Evolutionary conservation across 1,284 basidiomycete genomes (phyloP).

Genomic region (Puccinia polysora): DNA sequence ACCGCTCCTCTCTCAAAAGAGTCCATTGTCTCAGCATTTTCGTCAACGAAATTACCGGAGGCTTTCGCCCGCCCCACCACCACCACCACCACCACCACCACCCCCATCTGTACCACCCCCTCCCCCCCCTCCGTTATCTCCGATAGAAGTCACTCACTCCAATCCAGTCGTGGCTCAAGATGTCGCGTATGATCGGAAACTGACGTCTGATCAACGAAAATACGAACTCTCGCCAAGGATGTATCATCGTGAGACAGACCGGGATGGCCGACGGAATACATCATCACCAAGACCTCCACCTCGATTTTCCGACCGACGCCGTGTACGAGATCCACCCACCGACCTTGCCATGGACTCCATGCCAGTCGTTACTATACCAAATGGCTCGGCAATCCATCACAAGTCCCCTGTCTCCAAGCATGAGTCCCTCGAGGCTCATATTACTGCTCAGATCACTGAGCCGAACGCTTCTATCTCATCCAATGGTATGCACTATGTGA

Average conservation of each 20-base stretch:
- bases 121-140: not conserved
- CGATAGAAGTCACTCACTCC: not conserved
- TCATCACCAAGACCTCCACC: not conserved
- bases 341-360: not conserved
- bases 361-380: not conserved
- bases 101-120: not conserved
- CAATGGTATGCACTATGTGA: not conserved
- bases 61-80: conserved; percentile 11
- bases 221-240: not conserved
- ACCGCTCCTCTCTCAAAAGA: not conserved
- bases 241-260: conserved; percentile 4
- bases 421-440: not conserved
- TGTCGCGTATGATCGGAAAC: not conserved
- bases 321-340: not conserved
- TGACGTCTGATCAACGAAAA: not conserved
- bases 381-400: conserved; percentile 3
- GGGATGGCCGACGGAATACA: not conserved
- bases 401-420: not conserved
- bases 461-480: not conserved
- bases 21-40: conserved; percentile 1
- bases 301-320: conserved; percentile 5
- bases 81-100: conserved; percentile 13
- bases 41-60: conserved; percentile 6
- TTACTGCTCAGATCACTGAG: not conserved
- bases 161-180: not conserved